Evolutionary conservation across 1,284 basidiomycete genomes (phyloP).

Genomic region (Meripilus lineatus): DNA sequence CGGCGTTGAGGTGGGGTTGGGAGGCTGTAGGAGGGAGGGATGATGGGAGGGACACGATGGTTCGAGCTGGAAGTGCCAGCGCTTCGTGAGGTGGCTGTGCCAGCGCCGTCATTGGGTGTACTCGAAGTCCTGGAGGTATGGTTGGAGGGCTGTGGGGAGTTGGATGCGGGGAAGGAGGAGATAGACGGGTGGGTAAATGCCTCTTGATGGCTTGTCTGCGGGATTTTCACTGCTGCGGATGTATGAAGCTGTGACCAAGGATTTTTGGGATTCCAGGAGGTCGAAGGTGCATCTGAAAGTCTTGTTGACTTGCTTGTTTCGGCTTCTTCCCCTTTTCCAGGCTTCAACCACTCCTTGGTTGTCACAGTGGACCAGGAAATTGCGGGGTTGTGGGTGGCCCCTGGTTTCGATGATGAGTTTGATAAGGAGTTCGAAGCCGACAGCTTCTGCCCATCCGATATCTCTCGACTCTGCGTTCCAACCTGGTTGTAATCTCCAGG

Average conservation of each 20-base stretch:
- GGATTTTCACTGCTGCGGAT: conserved; percentile 30
- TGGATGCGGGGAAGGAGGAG: conserved; percentile 30
- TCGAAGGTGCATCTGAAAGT: conserved; percentile 22
- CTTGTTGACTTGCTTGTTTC: conserved; percentile 30
- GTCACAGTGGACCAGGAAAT: conserved; percentile 32
- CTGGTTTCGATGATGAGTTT: conserved; percentile 5
- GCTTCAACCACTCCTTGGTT: conserved; percentile 37
- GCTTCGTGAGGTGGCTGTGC: no score
- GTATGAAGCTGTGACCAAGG: conserved; percentile 16
- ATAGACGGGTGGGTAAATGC: conserved; percentile 21
- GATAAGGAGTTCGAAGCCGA: conserved; percentile 31
- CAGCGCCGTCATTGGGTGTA: no score
- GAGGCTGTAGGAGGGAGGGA: no score
- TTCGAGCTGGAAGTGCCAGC: no score
- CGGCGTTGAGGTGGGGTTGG: no score
- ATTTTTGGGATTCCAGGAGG: background rate
- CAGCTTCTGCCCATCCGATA: conserved; percentile 38
- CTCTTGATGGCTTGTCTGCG: conserved; percentile 35
- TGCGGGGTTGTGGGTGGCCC: background rate
- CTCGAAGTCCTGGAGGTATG: conserved; percentile 28
- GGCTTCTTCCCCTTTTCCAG: conserved; percentile 26
- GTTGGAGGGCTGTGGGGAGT: conserved; percentile 21
- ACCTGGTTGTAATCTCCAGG: conserved; percentile 25
- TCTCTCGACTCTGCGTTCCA: conserved; percentile 24
- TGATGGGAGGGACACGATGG: no score